Percentiles rank a stretch among this genome's conserved stretches.
phyloP scores from a whole-genome alignment of 345 rosid genomes.

The Draba incana region DNA sequence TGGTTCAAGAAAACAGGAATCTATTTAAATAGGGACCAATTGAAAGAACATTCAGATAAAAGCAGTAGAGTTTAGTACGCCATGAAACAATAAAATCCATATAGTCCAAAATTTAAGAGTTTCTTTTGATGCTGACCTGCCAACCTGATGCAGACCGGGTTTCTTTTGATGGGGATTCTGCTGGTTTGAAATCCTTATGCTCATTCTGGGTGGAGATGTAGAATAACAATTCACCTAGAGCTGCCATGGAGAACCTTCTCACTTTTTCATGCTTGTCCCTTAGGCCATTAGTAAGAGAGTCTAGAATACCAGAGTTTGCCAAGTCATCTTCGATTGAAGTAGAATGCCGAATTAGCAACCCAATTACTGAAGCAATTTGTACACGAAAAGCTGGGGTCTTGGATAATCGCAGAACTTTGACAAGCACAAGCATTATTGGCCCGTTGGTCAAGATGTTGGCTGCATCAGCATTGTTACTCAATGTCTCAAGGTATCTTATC shows the following conservation, averaged over 20 bases:
- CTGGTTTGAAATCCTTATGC: conserved; percentile 63
- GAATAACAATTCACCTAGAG: conserved; percentile 94
- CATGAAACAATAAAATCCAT: conserved; percentile 6
- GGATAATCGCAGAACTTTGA: conserved; percentile 86
- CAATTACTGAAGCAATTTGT: conserved; percentile 90
- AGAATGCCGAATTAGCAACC: conserved; percentile 92
- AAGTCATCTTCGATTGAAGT: conserved; percentile 81
- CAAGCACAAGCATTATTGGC: conserved; percentile 87
- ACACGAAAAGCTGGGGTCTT: conserved; percentile 87
- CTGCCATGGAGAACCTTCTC: conserved; percentile 95
- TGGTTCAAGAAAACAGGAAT: conserved; percentile 41
- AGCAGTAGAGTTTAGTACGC: conserved; percentile 12
- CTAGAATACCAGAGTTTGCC: conserved; percentile 88
- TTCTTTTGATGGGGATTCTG: conserved; percentile 89
- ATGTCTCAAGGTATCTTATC: conserved; percentile 84
- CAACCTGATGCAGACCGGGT: conserved; percentile 65
- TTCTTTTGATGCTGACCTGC: conserved; percentile 85
- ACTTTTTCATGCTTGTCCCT: conserved; percentile 94
- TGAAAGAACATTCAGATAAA: conserved; percentile 4
- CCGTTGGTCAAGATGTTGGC: conserved; percentile 93
- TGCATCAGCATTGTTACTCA: conserved; percentile 85
- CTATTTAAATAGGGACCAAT: conserved; percentile 15
- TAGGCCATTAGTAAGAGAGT: conserved; percentile 85
- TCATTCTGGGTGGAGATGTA: conserved; percentile 95
- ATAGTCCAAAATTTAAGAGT: conserved; percentile 11